Evolutionary conservation across 108 stramenopile species (phyloP).

Genomic region (Pseudonitzschia multistriata): DNA sequence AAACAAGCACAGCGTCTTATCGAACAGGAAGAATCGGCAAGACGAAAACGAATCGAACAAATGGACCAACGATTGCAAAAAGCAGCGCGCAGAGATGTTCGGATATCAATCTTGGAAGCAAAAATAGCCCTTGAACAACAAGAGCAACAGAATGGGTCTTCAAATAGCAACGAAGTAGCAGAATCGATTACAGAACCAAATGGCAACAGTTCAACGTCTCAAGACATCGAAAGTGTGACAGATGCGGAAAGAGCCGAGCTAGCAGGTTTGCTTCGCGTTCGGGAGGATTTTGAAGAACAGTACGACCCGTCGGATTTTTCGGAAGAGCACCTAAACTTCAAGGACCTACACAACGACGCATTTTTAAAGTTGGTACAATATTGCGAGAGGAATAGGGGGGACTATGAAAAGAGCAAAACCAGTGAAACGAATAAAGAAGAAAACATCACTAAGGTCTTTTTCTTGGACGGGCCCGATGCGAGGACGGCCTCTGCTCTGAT

Average conservation of each 20-base stretch:
- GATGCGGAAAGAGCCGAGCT: slow-evolving; percentile 36
- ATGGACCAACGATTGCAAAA: slow-evolving; percentile 1
- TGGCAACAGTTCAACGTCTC: background rate
- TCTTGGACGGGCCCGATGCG: slow-evolving; percentile 48
- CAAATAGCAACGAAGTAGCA: background rate
- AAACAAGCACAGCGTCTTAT: background rate
- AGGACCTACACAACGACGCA: slow-evolving; percentile 44
- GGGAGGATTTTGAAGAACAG: slow-evolving; percentile 45
- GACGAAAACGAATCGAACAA: background rate
- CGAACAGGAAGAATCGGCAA: background rate
- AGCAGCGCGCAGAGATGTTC: background rate
- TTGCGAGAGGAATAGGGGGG: slow-evolving; percentile 29
- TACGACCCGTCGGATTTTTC: slow-evolving; percentile 37
- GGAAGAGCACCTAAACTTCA: slow-evolving; percentile 41
- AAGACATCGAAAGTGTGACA: background rate
- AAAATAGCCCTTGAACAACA: background rate
- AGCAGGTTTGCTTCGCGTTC: slow-evolving; percentile 25
- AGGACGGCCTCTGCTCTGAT: slow-evolving; percentile 35
- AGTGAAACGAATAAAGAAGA: background rate
- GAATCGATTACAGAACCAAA: background rate
- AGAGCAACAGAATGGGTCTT: background rate
- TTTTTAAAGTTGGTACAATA: slow-evolving; percentile 33
- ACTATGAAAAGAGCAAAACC: background rate
- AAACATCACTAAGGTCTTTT: slow-evolving; percentile 36
- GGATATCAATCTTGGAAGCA: background rate